Conservation (phyloP, 345 rosid genomes). For the Pelargonium nanum region DNA sequence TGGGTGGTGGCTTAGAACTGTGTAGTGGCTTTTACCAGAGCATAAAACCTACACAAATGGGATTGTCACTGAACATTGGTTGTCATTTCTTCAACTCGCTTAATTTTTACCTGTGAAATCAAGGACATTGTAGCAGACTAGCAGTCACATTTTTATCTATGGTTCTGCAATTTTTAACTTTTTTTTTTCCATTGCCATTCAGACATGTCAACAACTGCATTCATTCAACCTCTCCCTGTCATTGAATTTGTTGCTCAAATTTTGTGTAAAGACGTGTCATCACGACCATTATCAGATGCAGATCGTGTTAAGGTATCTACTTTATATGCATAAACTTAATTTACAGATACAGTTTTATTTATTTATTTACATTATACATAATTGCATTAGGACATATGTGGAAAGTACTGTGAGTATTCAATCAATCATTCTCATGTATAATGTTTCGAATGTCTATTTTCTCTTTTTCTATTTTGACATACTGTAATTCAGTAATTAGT, state of each 20-base stretch:
- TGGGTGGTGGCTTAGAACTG: constrained; percentile 93
- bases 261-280: constrained; percentile 64
- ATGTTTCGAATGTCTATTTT: too few relatives aligned
- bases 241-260: constrained; percentile 90
- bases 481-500: too few relatives aligned
- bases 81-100: constrained; percentile 8
- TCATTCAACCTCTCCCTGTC: constrained; percentile 96
- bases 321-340: too few relatives aligned
- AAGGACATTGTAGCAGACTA: too few relatives aligned
- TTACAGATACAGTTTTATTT: too few relatives aligned
- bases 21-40: constrained; percentile 99
- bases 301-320: constrained; percentile 74
- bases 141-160: background rate
- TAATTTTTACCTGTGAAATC: background rate
- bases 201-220: constrained; percentile 99
- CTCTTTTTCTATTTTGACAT: too few relatives aligned
- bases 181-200: background rate
- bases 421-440: too few relatives aligned
- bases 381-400: too few relatives aligned
- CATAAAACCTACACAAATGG: constrained; percentile 97
- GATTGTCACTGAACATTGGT: constrained; percentile 91
- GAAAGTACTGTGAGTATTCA: too few relatives aligned
- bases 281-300: constrained; percentile 79
- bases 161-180: constrained; percentile 2
- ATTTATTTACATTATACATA: too few relatives aligned